Evolutionary conservation across 2,329 filamentous ascomycete species (phyloP), one percentile per base, ranked within the genome.

Genomic region (Botrytis galanthina): DNA sequence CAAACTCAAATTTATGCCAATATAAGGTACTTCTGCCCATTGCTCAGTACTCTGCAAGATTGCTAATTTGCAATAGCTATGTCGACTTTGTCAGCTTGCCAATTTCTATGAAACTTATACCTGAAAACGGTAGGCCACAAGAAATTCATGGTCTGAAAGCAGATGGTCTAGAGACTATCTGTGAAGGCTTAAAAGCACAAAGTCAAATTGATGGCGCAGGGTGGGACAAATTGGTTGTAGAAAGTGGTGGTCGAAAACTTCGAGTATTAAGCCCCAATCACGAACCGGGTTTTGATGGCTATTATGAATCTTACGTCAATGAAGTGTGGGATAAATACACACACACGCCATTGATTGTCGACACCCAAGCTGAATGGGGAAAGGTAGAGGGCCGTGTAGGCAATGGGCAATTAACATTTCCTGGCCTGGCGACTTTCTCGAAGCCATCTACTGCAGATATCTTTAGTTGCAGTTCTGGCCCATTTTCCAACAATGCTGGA

Each of bases 81-180:
- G 93, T 95, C 71, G 92, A 95, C 83, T 95, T 95, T 82, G 87
- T 94, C 75, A 84, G 84, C 77, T 80, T 91, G 77, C 90, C 91
- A n/a, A 86, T 92, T 70, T 86, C 87, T 1, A 81, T 90, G 75
- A 84, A 84, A 7, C 82, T 90, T 18, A 82, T 83, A 60, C 84
- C 82, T 8, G 79, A 77, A 1, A 80, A 81, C 22, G 85, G 85
- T n/a, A 78, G 74, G 0, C 82, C 83, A 4, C 85, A 88, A 77
- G 82, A 84, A 61, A 83, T 92, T n/a, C 82, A 84, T 1, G 91
- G 92, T 12, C 87, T 92, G 84, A 5, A 74, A 46, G 39, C 72
- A 51, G 73, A 89, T 76, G 90, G 90, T 4, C 83, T 92, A 14
- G 84, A 86, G 44, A 84, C 81, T 42, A 82, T 93, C 44, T 88